phyloP scores from a whole-genome alignment of 352 stramenopile genomes.

The Phytophthora citricola region DNA sequence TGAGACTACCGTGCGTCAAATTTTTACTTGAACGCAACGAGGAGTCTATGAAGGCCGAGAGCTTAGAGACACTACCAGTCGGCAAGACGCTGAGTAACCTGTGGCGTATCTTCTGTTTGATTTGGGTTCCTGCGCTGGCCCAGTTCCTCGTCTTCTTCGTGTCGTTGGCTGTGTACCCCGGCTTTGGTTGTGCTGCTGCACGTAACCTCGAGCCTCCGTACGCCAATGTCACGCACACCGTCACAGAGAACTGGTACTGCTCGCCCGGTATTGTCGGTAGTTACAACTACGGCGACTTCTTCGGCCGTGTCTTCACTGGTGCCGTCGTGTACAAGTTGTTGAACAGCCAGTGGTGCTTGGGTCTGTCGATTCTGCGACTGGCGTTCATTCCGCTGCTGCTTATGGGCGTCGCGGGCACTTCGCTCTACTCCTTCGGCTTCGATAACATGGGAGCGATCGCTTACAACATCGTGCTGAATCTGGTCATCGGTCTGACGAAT shows the following conservation, averaged over 20 bases:
- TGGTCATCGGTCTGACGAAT: constrained; percentile 59
- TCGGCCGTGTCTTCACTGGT: constrained; percentile 58
- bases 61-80: constrained; percentile 29
- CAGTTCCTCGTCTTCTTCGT: constrained; percentile 73
- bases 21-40: constrained; percentile 65
- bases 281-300: constrained; percentile 75
- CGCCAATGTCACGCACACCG: constrained; percentile 18
- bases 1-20: constrained; percentile 47
- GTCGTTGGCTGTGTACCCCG: constrained; percentile 60
- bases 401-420: constrained; percentile 57
- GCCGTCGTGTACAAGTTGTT: constrained; percentile 60
- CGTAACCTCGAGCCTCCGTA: constrained; percentile 44
- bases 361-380: constrained; percentile 48
- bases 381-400: constrained; percentile 67
- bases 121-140: constrained; percentile 50
- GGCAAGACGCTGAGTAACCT: constrained; percentile 45
- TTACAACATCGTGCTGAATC: constrained; percentile 58
- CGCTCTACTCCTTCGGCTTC: constrained; percentile 60
- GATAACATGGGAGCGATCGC: constrained; percentile 32
- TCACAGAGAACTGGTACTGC: constrained; percentile 53
- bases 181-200: constrained; percentile 51
- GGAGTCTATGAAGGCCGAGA: too few relatives aligned
- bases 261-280: constrained; percentile 61
- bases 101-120: constrained; percentile 56
- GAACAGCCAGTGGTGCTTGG: constrained; percentile 49